phyloP scores from a whole-genome alignment of 2,329 filamentous ascomycete species.

The Fusarium scirpi region DNA sequence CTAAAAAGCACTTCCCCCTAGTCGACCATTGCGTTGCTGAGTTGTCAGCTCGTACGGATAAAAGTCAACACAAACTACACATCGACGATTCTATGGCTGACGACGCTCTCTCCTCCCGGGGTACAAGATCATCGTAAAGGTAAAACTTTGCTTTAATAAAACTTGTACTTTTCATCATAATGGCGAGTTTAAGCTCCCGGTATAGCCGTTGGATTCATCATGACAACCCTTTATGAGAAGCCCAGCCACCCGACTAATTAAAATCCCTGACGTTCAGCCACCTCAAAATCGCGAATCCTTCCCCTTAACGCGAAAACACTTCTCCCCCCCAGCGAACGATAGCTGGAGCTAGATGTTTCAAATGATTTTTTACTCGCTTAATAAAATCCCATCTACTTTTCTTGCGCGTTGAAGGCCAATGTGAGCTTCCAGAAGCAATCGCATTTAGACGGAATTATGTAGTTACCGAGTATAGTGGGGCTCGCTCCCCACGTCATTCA shows the following conservation, averaged over 20 bases:
- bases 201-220: constrained; percentile 28
- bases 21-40: not conserved
- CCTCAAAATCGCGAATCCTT: constrained; percentile 8
- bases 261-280: constrained; percentile 26
- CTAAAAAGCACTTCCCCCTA: not conserved
- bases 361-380: not conserved
- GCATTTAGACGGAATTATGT: constrained; percentile 33
- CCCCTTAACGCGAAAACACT: not conserved
- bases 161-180: constrained; percentile 8
- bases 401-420: not conserved
- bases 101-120: not conserved
- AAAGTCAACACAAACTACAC: not conserved
- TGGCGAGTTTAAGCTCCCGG: constrained; percentile 21
- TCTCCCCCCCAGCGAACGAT: not conserved
- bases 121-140: constrained; percentile 10
- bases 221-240: constrained; percentile 21
- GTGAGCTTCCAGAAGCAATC: constrained; percentile 10
- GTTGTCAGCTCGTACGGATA: not conserved
- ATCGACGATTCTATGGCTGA: constrained; percentile 2
- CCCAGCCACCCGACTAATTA: constrained; percentile 35
- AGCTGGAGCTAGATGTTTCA: not conserved
- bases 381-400: not conserved
- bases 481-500: constrained; percentile 46
- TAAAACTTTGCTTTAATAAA: not conserved
- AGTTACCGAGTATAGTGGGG: constrained; percentile 38